phyloP scores from a whole-genome alignment of 768 basidiomycete species.

The Boletellus emodensis region DNA sequence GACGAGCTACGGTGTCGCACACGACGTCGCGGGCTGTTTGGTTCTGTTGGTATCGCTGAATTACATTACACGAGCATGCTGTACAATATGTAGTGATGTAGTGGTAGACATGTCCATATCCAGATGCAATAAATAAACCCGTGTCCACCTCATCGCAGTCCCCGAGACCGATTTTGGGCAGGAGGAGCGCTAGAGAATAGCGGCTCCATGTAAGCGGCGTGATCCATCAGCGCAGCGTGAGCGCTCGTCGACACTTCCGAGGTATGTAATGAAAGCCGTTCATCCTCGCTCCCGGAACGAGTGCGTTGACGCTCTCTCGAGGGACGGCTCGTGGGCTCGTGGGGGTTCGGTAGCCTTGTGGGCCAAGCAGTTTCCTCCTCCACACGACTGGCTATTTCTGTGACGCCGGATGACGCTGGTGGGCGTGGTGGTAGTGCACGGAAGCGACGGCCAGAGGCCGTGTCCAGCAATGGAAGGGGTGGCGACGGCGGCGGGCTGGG shows the following conservation, averaged over 20 bases:
- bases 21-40: constrained; percentile 21
- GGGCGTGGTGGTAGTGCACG: constrained; percentile 32
- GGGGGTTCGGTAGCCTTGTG: constrained; percentile 2
- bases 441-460: constrained; percentile 14
- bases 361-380: not conserved
- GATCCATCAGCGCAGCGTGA: constrained; percentile 29
- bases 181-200: constrained; percentile 13
- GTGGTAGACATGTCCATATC: not conserved
- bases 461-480: constrained; percentile 7
- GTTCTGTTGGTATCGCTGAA: constrained; percentile 18
- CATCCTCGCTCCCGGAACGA: constrained; percentile 15
- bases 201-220: constrained; percentile 23
- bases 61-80: too few relatives aligned
- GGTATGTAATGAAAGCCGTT: constrained; percentile 12
- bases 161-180: constrained; percentile 2
- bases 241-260: constrained; percentile 26
- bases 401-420: not conserved
- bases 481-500: constrained; percentile 9
- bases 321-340: not conserved
- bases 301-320: not conserved
- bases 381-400: not conserved
- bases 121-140: not conserved
- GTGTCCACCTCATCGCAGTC: constrained; percentile 9
- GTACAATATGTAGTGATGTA: too few relatives aligned
- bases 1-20: not conserved